Evolutionary conservation across 2,329 filamentous ascomycete genomes (phyloP).

Genomic region (Talaromyces amestolkiae): DNA sequence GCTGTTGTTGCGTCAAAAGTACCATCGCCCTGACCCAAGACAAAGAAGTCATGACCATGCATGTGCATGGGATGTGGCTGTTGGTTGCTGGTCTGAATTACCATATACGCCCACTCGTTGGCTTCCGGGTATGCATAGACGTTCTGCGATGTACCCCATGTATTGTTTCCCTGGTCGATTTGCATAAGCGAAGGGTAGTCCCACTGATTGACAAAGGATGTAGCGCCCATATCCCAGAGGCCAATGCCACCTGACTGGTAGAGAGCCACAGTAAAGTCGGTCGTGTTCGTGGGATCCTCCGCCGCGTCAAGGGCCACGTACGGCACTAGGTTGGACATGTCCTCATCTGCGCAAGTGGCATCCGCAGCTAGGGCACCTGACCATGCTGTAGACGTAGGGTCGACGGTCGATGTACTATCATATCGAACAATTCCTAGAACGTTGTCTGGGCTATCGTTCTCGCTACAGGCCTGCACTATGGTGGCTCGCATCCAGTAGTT

Average conservation of each 20-base stretch:
- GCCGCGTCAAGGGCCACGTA: constrained; percentile 18
- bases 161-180: constrained; percentile 22
- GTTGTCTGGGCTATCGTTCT: constrained; percentile 42
- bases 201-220: constrained; percentile 27
- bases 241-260: constrained; percentile 21
- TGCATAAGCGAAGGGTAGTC: constrained; percentile 22
- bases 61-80: constrained; percentile 62
- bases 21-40: constrained; percentile 55
- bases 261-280: constrained; percentile 20
- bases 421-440: constrained; percentile 51
- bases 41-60: constrained; percentile 69
- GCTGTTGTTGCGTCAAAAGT: constrained; percentile 33
- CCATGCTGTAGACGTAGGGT: constrained; percentile 22
- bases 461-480: constrained; percentile 43
- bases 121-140: constrained; percentile 24
- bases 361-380: constrained; percentile 11
- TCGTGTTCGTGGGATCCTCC: constrained; percentile 20
- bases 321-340: constrained; percentile 25
- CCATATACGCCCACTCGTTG: constrained; percentile 29
- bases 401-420: constrained; percentile 27
- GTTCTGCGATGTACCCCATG: constrained; percentile 24
- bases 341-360: constrained; percentile 20
- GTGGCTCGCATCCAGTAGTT: constrained; percentile 46
- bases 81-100: constrained; percentile 26
- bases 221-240: constrained; percentile 35